Base-by-base conservation (phyloP, 106 monocot genomes). In the Iris macrosiphon region DNA sequence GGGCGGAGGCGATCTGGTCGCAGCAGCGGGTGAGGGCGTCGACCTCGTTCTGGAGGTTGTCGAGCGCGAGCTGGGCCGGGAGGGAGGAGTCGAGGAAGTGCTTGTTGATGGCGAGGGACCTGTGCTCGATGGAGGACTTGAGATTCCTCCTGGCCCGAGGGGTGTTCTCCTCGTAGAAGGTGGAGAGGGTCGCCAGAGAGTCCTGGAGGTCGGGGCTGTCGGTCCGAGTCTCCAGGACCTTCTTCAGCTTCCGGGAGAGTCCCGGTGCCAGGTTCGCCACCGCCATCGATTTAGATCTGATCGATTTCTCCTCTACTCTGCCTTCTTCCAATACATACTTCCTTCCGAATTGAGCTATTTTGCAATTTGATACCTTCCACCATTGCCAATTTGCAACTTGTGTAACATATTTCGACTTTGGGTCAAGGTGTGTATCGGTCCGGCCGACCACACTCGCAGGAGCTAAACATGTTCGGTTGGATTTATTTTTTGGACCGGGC, bases 101-200 rank as follows among this genome's bases (percentile, higher is more conserved):
- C 38, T 76, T 77, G 78, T 91, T 98, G 67, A 98, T 91, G 45
- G 83, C 55, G 52, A 91, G 79, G 16, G 83, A 63, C 2, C 90
- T 73, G 47, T 72, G 55, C 62, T 98, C 90, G 60, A 98, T 90
- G 40, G 91, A 80, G 49, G 98, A 87, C 67, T 87, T 91, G 73
- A 98, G 90, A 52, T 80, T 87, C 31, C 98, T 66, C 26, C 98
- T 83, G 25, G 77, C 83, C 38, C 68, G 83, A 7, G 91, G 77
- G 41, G 83, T 84, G 81, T 98, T 98, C 28, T 98, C 83, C 44
- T 22, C 53, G 70, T 98, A 91, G 79, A 98, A 98, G 21, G 86
- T 73, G 49, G 98, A 98, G 44, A 98, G 80, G 4, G 98, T 65
- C 31, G 69, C 69, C 30, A 99, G 75, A 6, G 91, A 99, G 30